Conservation (phyloP, 495 filamentous ascomycete genomes). For the Neurospora sp. region DNA sequence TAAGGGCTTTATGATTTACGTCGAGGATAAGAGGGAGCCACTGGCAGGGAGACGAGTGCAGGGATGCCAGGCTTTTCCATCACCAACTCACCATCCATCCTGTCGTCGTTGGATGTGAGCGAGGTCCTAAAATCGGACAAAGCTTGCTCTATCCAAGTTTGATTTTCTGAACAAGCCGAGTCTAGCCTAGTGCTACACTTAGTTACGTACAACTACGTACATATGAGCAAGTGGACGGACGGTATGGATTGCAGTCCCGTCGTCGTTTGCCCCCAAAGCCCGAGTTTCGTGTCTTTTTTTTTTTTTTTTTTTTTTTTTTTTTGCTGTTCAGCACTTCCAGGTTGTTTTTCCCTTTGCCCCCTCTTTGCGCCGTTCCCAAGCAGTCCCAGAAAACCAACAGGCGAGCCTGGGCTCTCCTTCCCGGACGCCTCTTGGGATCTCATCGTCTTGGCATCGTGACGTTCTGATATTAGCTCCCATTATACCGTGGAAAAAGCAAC, state of each 20-base stretch:
- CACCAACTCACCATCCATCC: not conserved
- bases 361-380: not conserved
- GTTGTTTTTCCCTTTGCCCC: not conserved
- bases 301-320: not conserved
- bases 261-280: not conserved
- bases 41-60: not conserved
- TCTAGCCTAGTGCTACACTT: not conserved
- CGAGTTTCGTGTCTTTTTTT: not conserved
- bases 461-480: not conserved
- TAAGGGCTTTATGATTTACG: not conserved
- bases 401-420: not conserved
- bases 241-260: not conserved
- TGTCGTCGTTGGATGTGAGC: not conserved
- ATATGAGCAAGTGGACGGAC: not conserved
- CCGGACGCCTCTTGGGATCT: not conserved
- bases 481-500: not conserved
- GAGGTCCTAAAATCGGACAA: not conserved
- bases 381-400: not conserved
- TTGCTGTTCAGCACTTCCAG: not conserved
- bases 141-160: not conserved
- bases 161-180: not conserved
- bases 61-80: not conserved
- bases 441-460: not conserved
- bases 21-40: not conserved
- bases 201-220: not conserved